Conservation (phyloP, 345 rosid genomes). For the Lumnitzera racemosa region DNA sequence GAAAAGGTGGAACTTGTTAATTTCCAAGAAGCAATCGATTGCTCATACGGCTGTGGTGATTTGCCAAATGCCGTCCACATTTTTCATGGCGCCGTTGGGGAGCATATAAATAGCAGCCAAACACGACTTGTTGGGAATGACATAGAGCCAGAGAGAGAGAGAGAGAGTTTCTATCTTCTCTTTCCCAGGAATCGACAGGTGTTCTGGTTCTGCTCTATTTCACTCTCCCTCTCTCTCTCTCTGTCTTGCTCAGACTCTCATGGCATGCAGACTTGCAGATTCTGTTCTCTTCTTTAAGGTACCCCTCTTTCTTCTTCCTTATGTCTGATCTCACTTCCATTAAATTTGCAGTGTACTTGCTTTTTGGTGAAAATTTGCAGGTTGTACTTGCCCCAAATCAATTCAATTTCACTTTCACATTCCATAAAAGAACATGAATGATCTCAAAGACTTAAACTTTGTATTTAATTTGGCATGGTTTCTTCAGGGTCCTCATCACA, state of each 20-base stretch:
- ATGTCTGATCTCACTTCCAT: background rate
- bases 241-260: slow-evolving; percentile 11
- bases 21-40: too few relatives aligned
- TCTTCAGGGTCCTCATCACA: slow-evolving; percentile 52
- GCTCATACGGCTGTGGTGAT: too few relatives aligned
- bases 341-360: background rate
- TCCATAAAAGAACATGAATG: background rate
- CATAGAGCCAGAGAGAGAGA: too few relatives aligned
- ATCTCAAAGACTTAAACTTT: background rate
- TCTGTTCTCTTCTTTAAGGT: slow-evolving; percentile 55
- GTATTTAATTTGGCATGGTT: slow-evolving; percentile 11
- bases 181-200: too few relatives aligned
- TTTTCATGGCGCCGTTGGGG: too few relatives aligned
- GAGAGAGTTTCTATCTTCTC: too few relatives aligned
- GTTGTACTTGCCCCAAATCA: background rate
- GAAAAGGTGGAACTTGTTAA: too few relatives aligned
- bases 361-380: slow-evolving; percentile 1
- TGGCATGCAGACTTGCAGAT: slow-evolving; percentile 69
- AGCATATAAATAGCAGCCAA: too few relatives aligned
- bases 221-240: too few relatives aligned
- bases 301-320: slow-evolving; percentile 6
- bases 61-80: too few relatives aligned
- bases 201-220: too few relatives aligned
- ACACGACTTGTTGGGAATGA: too few relatives aligned
- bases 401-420: background rate